Conservation (phyloP, 805 yeast genomes). For the Candida koratica region DNA sequence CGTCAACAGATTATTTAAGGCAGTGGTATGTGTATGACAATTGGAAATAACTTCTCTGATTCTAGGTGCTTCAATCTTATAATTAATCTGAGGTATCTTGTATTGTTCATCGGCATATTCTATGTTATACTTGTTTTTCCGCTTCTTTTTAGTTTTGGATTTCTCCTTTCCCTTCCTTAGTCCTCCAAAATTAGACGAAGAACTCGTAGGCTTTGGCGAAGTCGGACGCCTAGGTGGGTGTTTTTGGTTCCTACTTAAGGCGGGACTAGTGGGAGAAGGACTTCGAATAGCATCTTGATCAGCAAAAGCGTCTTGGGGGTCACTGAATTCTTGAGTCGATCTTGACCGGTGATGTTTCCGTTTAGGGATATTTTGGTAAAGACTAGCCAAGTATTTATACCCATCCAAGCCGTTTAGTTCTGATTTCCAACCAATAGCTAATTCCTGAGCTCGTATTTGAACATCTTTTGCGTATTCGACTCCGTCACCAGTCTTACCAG, state of each 20-base stretch:
- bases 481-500: constrained; percentile 32
- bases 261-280: constrained; percentile 16
- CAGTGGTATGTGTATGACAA: constrained; percentile 69
- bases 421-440: constrained; percentile 65
- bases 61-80: constrained; percentile 68
- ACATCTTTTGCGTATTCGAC: constrained; percentile 39
- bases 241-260: constrained; percentile 6
- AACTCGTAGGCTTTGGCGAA: constrained; percentile 21
- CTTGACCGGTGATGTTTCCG: constrained; percentile 14
- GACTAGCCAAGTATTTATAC: constrained; percentile 44
- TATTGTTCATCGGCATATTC: constrained; percentile 46
- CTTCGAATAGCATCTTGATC: constrained; percentile 11
- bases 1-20: constrained; percentile 50
- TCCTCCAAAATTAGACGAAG: neutral
- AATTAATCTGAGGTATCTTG: constrained; percentile 64
- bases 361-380: constrained; percentile 45
- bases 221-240: constrained; percentile 26
- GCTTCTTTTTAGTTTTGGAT: constrained; percentile 18
- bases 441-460: constrained; percentile 42
- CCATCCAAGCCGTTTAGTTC: constrained; percentile 50
- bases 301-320: constrained; percentile 10
- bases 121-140: constrained; percentile 13
- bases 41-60: constrained; percentile 68
- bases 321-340: neutral
- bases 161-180: constrained; percentile 12